Percentiles rank a stretch among this genome's conserved stretches.
Conservation (phyloP, 2,329 filamentous ascomycete genomes). For the Echinosphaeria canescens region DNA sequence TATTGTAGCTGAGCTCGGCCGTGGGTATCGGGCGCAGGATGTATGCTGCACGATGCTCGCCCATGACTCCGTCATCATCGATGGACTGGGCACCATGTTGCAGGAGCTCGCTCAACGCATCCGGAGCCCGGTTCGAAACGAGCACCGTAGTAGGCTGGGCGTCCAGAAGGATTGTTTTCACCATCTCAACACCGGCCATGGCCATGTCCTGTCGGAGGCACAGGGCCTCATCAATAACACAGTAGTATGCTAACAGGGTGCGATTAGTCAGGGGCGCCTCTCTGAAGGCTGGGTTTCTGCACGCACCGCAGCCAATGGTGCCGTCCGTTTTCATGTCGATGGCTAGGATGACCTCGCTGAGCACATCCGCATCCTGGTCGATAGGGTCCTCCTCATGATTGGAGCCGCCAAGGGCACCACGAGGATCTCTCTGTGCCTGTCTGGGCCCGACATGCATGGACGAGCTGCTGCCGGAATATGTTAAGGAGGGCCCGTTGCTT, state of each 20-base stretch:
- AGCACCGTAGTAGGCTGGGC: constrained; percentile 32
- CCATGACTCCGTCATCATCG: constrained; percentile 5
- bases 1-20: constrained; percentile 48
- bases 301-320: constrained; percentile 61
- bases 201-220: constrained; percentile 60
- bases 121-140: constrained; percentile 22
- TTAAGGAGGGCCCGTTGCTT: too few species aligned
- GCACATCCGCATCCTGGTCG: constrained; percentile 8
- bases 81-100: constrained; percentile 11
- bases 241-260: constrained; percentile 75
- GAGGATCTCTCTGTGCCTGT: too few species aligned
- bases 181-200: constrained; percentile 42
- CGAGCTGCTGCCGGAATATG: too few species aligned
- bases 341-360: constrained; percentile 59
- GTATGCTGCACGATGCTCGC: constrained; percentile 9
- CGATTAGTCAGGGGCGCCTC: too few species aligned
- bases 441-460: too few species aligned
- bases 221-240: constrained; percentile 44
- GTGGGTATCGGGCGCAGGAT: constrained; percentile 45
- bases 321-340: constrained; percentile 51
- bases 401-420: too few species aligned
- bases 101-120: constrained; percentile 15
- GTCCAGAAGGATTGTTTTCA: constrained; percentile 37
- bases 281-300: too few species aligned
- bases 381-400: too few species aligned